phyloP scores from a whole-genome alignment of 768 basidiomycete genomes.

The Tubosaeta sp. region DNA sequence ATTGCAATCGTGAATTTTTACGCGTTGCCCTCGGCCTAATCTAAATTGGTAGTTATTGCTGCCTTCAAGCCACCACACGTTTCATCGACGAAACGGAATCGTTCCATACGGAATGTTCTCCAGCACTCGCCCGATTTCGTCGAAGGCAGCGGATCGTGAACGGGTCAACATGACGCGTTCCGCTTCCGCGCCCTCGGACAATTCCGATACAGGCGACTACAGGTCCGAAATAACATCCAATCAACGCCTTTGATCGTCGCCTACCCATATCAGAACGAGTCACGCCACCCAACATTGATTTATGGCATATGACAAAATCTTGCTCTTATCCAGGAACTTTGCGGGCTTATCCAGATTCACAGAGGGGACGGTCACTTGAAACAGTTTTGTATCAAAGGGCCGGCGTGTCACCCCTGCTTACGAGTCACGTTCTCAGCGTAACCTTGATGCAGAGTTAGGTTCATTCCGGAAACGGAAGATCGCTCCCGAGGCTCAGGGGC shows the following conservation, averaged over 20 bases:
- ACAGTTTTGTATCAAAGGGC: not conserved
- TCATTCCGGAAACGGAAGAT: constrained; percentile 2
- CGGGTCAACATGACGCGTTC: not conserved
- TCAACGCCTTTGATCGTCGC: constrained; percentile 23
- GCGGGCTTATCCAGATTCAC: not conserved
- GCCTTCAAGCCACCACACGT: not conserved
- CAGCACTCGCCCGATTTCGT: not conserved
- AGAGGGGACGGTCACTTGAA: not conserved
- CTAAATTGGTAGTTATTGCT: not conserved
- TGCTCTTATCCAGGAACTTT: not conserved
- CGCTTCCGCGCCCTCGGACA: constrained; percentile 25
- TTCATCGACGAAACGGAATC: not conserved
- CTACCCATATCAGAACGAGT: constrained; percentile 3
- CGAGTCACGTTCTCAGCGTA: not conserved
- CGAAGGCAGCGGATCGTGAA: constrained; percentile 15
- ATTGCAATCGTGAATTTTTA: not conserved
- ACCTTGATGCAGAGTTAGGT: constrained; percentile 19
- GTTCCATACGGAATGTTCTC: not conserved
- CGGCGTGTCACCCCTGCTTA: not conserved
- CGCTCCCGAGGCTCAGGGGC: constrained; percentile 6
- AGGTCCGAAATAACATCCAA: constrained; percentile 1
- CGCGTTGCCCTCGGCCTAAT: not conserved
- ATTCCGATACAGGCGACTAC: constrained; percentile 1
- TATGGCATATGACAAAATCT: not conserved
- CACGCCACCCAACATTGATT: constrained; percentile 8